Evolutionary conservation across 805 yeast species (phyloP).

Genomic region (Candida arabinofermentans): DNA sequence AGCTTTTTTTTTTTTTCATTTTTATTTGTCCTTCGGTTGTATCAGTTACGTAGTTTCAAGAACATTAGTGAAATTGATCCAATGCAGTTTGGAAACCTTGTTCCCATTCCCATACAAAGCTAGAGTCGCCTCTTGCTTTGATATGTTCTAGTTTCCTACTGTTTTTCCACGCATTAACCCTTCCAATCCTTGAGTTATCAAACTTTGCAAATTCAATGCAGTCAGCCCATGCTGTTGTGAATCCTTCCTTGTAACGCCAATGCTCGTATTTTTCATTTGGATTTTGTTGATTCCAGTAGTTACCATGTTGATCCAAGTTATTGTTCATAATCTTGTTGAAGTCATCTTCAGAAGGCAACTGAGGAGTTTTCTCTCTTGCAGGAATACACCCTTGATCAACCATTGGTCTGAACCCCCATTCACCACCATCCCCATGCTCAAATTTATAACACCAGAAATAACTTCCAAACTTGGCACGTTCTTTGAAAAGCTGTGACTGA

Average conservation of each 20-base stretch:
- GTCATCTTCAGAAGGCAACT: slow-evolving; percentile 37
- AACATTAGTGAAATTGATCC: slow-evolving; percentile 32
- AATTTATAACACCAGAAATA: slow-evolving; percentile 93
- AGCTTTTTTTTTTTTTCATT: neutral
- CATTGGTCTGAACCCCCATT: slow-evolving; percentile 91
- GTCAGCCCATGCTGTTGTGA: slow-evolving; percentile 72
- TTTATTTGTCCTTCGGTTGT: no score
- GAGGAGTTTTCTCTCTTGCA: slow-evolving; percentile 17
- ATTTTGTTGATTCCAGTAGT: slow-evolving; percentile 66
- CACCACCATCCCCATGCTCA: slow-evolving; percentile 88
- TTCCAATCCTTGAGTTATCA: slow-evolving; percentile 70
- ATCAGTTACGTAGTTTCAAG: neutral
- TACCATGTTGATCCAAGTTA: slow-evolving; percentile 43
- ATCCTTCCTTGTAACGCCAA: slow-evolving; percentile 78
- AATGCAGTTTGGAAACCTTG: slow-evolving; percentile 76
- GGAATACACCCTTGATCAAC: slow-evolving; percentile 56
- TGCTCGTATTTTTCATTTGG: slow-evolving; percentile 67
- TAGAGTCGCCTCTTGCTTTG: slow-evolving; percentile 48
- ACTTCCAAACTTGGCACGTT: slow-evolving; percentile 63
- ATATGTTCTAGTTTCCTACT: slow-evolving; percentile 64
- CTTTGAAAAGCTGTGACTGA: slow-evolving; percentile 44
- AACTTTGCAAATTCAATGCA: slow-evolving; percentile 62
- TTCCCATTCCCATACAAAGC: slow-evolving; percentile 81
- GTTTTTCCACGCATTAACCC: slow-evolving; percentile 62
- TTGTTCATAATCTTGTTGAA: slow-evolving; percentile 37